Evolutionary conservation across 2,329 filamentous ascomycete genomes (phyloP).

Genomic region (Xylaria arbuscula): DNA sequence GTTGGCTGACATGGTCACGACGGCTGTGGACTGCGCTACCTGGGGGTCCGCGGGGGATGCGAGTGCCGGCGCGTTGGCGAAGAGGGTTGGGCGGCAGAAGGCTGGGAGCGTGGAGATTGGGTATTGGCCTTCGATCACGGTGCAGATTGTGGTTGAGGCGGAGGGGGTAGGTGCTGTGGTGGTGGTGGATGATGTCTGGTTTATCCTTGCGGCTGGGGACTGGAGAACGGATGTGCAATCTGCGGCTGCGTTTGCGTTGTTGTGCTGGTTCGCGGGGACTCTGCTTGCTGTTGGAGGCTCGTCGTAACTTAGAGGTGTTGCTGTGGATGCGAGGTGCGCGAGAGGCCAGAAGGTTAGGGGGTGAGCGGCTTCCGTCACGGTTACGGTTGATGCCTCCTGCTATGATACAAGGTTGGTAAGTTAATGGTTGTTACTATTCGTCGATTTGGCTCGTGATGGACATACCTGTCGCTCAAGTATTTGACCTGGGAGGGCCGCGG

Average conservation of each 20-base stretch:
- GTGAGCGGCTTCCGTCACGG: conserved; percentile 47
- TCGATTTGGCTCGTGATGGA: background rate
- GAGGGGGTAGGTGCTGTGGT: background rate
- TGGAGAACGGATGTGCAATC: background rate
- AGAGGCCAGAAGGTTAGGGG: conserved; percentile 46
- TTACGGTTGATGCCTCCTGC: conserved; percentile 44
- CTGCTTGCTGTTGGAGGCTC: conserved; percentile 44
- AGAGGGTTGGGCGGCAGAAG: conserved; percentile 48
- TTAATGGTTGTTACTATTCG: background rate
- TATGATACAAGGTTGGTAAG: conserved; percentile 11
- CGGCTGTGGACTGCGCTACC: conserved; percentile 37
- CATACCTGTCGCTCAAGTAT: conserved; percentile 26
- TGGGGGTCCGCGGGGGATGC: conserved; percentile 17
- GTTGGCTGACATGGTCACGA: conserved; percentile 41
- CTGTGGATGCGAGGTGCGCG: conserved; percentile 37
- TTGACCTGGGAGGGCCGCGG: conserved; percentile 27
- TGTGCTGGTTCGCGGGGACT: conserved; percentile 36
- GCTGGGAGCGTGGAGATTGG: conserved; percentile 46
- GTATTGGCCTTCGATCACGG: conserved; percentile 43
- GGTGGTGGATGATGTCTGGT: background rate
- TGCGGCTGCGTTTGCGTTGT: conserved; percentile 31
- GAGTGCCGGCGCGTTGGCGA: conserved; percentile 43
- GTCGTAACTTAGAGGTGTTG: conserved; percentile 45
- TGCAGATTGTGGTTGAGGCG: conserved; percentile 38
- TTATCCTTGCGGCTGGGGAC: background rate